phyloP scores from a whole-genome alignment of 768 basidiomycete species.

The Grammothele lineata region DNA sequence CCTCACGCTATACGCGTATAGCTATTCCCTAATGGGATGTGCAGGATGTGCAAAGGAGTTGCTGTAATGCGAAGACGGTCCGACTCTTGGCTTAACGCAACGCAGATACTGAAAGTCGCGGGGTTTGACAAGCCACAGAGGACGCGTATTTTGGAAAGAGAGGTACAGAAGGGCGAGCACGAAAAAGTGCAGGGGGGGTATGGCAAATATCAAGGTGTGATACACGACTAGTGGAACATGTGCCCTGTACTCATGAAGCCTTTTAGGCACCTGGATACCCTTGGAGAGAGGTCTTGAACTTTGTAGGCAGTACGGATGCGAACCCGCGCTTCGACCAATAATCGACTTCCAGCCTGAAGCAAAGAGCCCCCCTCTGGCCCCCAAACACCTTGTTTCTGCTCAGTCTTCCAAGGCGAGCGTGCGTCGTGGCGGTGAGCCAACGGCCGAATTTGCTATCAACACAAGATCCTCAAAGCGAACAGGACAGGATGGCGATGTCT shows the following conservation, averaged over 20 bases:
- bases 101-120: constrained; percentile 97
- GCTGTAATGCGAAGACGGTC: constrained; percentile 96
- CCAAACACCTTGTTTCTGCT: constrained; percentile 88
- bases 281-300: constrained; percentile 83
- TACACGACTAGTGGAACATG: not conserved
- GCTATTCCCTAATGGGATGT: constrained; percentile 18
- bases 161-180: constrained; percentile 97
- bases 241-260: not conserved
- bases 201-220: constrained; percentile 94
- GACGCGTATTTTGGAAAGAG: constrained; percentile 94
- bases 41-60: constrained; percentile 92
- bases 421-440: constrained; percentile 15
- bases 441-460: constrained; percentile 31
- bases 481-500: constrained; percentile 45
- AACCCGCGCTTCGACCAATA: constrained; percentile 80
- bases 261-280: constrained; percentile 95
- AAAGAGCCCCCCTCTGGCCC: constrained; percentile 91
- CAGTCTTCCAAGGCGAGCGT: constrained; percentile 43
- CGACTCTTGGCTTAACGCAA: constrained; percentile 98
- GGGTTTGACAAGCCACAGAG: constrained; percentile 99
- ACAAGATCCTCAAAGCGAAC: constrained; percentile 63
- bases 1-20: constrained; percentile 14
- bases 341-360: constrained; percentile 90
- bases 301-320: constrained; percentile 92
- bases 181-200: constrained; percentile 99